Evolutionary conservation across 2,329 filamentous ascomycete species (phyloP).

Genomic region (Keithomyces neogunnii): DNA sequence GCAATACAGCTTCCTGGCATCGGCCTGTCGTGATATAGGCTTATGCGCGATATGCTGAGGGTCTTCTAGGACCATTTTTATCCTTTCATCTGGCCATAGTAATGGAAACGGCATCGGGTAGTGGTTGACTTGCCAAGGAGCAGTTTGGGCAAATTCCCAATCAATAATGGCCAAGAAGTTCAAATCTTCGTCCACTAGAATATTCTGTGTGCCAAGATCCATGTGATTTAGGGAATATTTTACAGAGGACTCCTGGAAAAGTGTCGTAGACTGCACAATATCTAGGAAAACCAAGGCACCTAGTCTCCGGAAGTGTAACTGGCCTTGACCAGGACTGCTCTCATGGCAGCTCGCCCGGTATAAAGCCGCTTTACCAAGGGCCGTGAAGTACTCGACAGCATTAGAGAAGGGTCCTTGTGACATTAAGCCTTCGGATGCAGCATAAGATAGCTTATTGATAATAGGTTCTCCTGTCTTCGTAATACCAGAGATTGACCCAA

Average conservation of each 20-base stretch:
- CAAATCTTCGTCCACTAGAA: slow-evolving; percentile 21
- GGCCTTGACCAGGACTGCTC: not conserved
- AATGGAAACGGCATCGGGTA: slow-evolving; percentile 22
- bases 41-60: slow-evolving; percentile 10
- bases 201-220: slow-evolving; percentile 24
- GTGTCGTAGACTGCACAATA: slow-evolving; percentile 11
- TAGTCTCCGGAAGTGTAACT: not conserved
- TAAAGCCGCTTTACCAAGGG: slow-evolving; percentile 11
- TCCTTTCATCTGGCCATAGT: slow-evolving; percentile 7
- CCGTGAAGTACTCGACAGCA: slow-evolving; percentile 14
- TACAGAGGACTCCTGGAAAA: slow-evolving; percentile 11
- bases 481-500: slow-evolving; percentile 16
- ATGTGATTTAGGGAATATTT: slow-evolving; percentile 21
- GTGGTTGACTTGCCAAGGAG: slow-evolving; percentile 19
- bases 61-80: slow-evolving; percentile 11
- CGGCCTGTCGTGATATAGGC: slow-evolving; percentile 10
- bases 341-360: not conserved
- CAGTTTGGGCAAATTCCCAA: slow-evolving; percentile 23
- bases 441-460: slow-evolving; percentile 12
- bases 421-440: not conserved
- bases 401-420: slow-evolving; percentile 13
- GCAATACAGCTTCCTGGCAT: slow-evolving; percentile 9
- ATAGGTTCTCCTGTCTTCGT: slow-evolving; percentile 11
- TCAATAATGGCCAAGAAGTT: slow-evolving; percentile 23
- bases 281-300: slow-evolving; percentile 15